Evolutionary conservation across 768 basidiomycete genomes (phyloP), one percentile per base, ranked within the genome.

Genomic region (Mycena vulgaris): DNA sequence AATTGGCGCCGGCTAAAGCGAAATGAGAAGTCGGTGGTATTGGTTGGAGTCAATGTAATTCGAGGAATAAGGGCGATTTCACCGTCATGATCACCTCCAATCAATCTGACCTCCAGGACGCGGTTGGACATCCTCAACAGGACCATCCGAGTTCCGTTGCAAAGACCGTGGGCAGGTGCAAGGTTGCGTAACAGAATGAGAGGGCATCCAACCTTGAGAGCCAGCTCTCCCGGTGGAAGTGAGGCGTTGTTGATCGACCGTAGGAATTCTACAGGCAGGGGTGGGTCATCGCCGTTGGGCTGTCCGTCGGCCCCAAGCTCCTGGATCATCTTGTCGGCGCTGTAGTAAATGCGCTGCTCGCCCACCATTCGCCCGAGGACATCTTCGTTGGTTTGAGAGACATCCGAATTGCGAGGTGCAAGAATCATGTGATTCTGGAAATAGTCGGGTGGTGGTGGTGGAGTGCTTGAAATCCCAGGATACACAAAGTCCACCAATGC

Each of bases 111-210:
- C 72, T 86, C 80, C 1, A 88, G 52, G 14, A 86, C 83, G 27
- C 79, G 72, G 21, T 68, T 40, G 2, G 60, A 57, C 53, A 77
- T 78, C 0, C 72, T 65, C 6, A 33, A 63, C 9, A 87, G 37
- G 45, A 80, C 73, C 48, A 78, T 53, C 0, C 78, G 27, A 0
- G 82, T 82, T 2, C 84, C 85, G 80, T 85, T 84, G 68, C 80
- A 85, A 0, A 85, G 71, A 0, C 84, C 83, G 28, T 75, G 47
- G 0, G 60, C 17, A 6, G 84, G 81, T 53, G 77, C 73, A 21
- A 89, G 73, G 71, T 89, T 88, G 0, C 83, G 58, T 0, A 89
- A 74, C 0, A 88, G 70, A 66, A 88, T 87, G 0, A 88, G 51
- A 6, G 83, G 78, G n/a, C 73, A 73, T 55, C 80, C 77, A 68